phyloP scores from a whole-genome alignment of 805 yeast genomes.

The Ogataea pilisensis region DNA sequence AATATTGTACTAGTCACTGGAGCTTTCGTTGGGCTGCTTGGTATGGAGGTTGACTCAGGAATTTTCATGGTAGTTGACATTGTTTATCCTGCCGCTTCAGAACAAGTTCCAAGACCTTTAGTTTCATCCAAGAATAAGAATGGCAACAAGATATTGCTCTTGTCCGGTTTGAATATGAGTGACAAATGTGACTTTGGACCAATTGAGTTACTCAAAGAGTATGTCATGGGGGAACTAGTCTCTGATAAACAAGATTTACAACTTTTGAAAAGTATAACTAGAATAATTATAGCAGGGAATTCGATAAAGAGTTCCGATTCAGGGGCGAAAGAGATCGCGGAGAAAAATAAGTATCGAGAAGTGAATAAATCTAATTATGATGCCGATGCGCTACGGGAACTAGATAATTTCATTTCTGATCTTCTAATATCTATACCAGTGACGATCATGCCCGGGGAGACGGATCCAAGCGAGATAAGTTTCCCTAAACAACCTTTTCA shows the following conservation, averaged over 20 bases:
- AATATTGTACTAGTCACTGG: constrained; percentile 78
- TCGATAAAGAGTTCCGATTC: constrained; percentile 33
- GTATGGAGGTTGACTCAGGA: constrained; percentile 82
- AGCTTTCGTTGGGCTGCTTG: constrained; percentile 77
- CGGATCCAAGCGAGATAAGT: constrained; percentile 80
- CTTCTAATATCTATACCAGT: constrained; percentile 60
- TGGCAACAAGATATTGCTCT: constrained; percentile 54
- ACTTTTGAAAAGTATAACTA: constrained; percentile 31
- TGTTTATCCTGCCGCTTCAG: constrained; percentile 61
- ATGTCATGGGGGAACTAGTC: constrained; percentile 61
- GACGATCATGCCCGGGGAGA: constrained; percentile 76
- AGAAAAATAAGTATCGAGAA: constrained; percentile 43
- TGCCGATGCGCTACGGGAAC: constrained; percentile 41
- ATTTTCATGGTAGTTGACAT: constrained; percentile 80
- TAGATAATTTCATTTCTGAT: constrained; percentile 58
- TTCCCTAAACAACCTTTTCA: constrained; percentile 93
- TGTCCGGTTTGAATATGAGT: constrained; percentile 70
- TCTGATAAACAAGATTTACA: constrained; percentile 19
- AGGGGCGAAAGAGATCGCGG: constrained; percentile 23
- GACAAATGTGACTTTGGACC: constrained; percentile 39
- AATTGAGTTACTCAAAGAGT: constrained; percentile 61
- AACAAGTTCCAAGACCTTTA: constrained; percentile 41
- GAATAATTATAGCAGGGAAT: constrained; percentile 71
- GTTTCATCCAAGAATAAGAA: constrained; percentile 4
- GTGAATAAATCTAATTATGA: constrained; percentile 51